phyloP scores from a whole-genome alignment of 441 rosid species.

The Aquilaria agallochum region DNA sequence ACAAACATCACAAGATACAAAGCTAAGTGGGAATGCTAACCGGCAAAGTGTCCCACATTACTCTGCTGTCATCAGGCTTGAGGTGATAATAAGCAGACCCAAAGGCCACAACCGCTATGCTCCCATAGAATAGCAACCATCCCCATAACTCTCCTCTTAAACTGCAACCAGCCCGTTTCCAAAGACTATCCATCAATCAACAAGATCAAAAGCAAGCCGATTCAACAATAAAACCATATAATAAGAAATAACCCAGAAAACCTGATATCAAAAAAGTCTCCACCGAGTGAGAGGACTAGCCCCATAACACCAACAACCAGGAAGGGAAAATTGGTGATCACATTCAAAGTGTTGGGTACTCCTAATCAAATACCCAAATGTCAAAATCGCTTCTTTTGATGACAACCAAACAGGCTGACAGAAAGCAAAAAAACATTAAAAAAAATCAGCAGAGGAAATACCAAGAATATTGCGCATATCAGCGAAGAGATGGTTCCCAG shows the following conservation, averaged over 20 bases:
- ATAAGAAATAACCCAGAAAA: constrained; percentile 5
- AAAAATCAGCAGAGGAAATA: constrained; percentile 12
- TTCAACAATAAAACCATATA: background rate
- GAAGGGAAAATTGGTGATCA: constrained; percentile 82
- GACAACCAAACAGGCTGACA: background rate
- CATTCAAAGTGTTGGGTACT: constrained; percentile 87
- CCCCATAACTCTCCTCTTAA: constrained; percentile 75
- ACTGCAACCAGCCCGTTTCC: constrained; percentile 35
- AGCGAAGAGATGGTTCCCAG: constrained; percentile 46
- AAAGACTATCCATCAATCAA: constrained; percentile 11
- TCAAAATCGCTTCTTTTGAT: background rate
- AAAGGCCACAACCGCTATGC: constrained; percentile 64
- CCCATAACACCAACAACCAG: constrained; percentile 77
- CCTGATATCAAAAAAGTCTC: constrained; percentile 65
- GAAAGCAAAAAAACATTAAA: background rate
- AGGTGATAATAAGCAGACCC: constrained; percentile 89
- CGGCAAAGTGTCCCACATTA: constrained; percentile 77
- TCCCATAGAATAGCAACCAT: constrained; percentile 73
- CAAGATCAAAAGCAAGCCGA: background rate
- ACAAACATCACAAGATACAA: too few species aligned
- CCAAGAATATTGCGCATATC: constrained; percentile 89
- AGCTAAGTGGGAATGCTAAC: constrained; percentile 38
- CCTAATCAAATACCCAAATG: constrained; percentile 39
- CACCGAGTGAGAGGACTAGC: constrained; percentile 63
- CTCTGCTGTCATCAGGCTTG: constrained; percentile 68